Evolutionary conservation across 140 eudicot species (phyloP).

Genomic region (Bidens hawaiensis): DNA sequence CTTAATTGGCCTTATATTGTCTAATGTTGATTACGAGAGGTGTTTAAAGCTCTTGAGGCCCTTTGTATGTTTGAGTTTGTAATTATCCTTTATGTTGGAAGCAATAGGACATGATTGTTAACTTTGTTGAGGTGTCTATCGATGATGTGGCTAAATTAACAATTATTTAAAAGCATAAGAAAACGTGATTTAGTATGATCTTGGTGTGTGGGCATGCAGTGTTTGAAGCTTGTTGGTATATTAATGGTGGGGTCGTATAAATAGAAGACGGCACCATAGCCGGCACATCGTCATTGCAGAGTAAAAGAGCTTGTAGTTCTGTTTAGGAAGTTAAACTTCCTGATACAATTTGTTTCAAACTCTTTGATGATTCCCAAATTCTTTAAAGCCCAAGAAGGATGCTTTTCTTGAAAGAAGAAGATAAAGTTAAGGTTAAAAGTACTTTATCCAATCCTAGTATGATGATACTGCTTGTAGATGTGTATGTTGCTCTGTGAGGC

Average conservation of each 20-base stretch:
- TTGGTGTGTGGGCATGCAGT: not conserved
- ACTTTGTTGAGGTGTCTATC: not conserved
- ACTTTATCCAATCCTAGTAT: not conserved
- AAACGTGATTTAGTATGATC: not conserved
- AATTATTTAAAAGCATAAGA: not conserved
- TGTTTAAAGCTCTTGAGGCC: not conserved
- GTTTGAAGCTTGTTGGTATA: not conserved
- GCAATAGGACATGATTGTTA: not conserved
- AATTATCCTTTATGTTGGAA: not conserved
- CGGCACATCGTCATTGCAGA: not conserved
- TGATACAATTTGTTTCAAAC: not conserved
- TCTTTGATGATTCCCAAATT: not conserved
- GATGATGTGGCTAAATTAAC: not conserved
- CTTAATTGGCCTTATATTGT: not conserved
- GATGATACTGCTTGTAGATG: not conserved
- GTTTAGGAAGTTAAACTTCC: not conserved
- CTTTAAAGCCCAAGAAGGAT: not conserved
- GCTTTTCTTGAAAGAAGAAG: not conserved
- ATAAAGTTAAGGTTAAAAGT: not conserved
- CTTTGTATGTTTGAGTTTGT: not conserved
- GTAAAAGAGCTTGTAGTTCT: not conserved
- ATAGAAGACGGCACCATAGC: not conserved
- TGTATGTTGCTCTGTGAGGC: not conserved
- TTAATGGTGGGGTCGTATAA: not conserved
- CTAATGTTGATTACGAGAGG: not conserved